phyloP scores from a whole-genome alignment of 1,139 yeast species.

The Kazachstania sp. region DNA sequence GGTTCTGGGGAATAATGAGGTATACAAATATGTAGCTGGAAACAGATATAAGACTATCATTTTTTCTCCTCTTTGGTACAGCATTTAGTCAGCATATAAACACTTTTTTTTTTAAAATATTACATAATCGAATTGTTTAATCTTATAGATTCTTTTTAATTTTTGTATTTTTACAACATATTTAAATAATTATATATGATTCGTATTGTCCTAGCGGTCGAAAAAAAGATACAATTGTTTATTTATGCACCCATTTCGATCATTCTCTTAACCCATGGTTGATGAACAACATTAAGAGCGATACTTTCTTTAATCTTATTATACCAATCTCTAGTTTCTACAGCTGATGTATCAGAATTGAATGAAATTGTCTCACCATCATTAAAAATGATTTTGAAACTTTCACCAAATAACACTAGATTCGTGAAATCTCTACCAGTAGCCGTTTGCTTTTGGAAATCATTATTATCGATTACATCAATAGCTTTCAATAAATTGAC shows the following conservation, averaged over 20 bases:
- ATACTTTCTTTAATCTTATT: slow-evolving; percentile 44
- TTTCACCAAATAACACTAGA: slow-evolving; percentile 50
- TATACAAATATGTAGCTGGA: too few species aligned
- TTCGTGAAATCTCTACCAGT: slow-evolving; percentile 51
- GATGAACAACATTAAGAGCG: slow-evolving; percentile 44
- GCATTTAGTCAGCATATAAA: too few species aligned
- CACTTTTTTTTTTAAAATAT: too few species aligned
- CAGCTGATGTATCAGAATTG: slow-evolving; percentile 49
- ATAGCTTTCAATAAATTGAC: slow-evolving; percentile 55
- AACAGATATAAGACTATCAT: too few species aligned
- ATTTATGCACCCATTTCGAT: slow-evolving; percentile 5
- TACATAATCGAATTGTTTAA: not conserved
- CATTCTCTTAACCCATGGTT: slow-evolving; percentile 57
- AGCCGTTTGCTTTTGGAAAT: slow-evolving; percentile 21
- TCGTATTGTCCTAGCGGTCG: not conserved
- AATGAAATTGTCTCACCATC: slow-evolving; percentile 65
- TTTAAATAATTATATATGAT: not conserved
- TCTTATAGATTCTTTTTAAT: not conserved
- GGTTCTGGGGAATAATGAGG: too few species aligned
- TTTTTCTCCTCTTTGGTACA: too few species aligned
- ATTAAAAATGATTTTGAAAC: slow-evolving; percentile 54
- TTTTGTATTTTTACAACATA: not conserved
- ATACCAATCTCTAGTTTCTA: slow-evolving; percentile 54
- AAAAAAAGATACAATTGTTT: not conserved
- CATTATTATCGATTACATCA: slow-evolving; percentile 47